Evolutionary conservation across 257 asterid species (phyloP).

Genomic region (Avicennia marina): DNA sequence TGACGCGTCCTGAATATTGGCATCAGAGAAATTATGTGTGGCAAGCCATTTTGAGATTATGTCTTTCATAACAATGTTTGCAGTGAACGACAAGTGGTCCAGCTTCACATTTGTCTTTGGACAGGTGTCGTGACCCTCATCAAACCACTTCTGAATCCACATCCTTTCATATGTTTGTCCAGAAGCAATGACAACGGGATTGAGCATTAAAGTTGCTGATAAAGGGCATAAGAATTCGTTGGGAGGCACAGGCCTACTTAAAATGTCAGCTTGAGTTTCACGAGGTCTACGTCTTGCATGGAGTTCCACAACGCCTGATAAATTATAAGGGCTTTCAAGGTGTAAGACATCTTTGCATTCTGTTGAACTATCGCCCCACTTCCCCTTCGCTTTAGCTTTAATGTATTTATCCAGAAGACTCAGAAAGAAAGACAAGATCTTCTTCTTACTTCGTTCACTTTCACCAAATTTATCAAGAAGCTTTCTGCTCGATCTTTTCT

Average conservation of each 20-base stretch:
- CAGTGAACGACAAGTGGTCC: constrained; percentile 41
- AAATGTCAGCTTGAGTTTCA: constrained; percentile 29
- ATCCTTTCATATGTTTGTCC: constrained; percentile 79
- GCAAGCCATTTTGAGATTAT: constrained; percentile 62
- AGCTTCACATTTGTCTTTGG: constrained; percentile 60
- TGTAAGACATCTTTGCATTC: constrained; percentile 25
- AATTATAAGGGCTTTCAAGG: constrained; percentile 19
- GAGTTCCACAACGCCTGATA: constrained; percentile 38
- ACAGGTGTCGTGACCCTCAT: constrained; percentile 65
- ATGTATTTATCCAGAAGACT: constrained; percentile 57
- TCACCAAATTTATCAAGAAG: constrained; percentile 44
- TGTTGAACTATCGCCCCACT: constrained; percentile 20
- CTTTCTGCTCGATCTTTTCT: constrained; percentile 63
- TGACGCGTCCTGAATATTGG: constrained; percentile 23
- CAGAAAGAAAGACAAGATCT: constrained; percentile 52
- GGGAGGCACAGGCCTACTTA: constrained; percentile 44
- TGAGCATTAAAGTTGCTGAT: constrained; percentile 69
- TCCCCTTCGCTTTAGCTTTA: constrained; percentile 33
- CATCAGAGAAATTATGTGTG: constrained; percentile 35
- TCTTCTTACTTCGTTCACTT: constrained; percentile 42
- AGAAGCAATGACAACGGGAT: constrained; percentile 81
- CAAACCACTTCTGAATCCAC: constrained; percentile 90
- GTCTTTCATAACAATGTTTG: constrained; percentile 55
- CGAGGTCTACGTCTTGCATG: constrained; percentile 23
- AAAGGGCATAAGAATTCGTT: constrained; percentile 72